Conservation (phyloP, 495 filamentous ascomycete species). For the Trypethelium eluteriae region DNA sequence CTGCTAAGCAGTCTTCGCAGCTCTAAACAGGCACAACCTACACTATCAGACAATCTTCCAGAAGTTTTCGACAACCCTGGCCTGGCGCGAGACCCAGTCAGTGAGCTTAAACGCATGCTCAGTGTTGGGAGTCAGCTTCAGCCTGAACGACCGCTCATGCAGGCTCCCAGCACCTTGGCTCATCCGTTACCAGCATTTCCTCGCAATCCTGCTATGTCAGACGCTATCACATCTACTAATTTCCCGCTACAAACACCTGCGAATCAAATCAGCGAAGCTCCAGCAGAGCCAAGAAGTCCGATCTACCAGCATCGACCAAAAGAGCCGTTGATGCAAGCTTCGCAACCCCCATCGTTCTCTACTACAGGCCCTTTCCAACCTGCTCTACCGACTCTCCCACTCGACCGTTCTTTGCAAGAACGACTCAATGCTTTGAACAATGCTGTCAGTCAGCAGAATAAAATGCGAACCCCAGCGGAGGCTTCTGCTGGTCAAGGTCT, state of each 20-base stretch:
- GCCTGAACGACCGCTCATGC: constrained; percentile 21
- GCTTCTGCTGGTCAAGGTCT: background rate
- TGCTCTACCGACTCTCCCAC: background rate
- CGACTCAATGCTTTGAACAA: constrained; percentile 2
- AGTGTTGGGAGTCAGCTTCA: constrained; percentile 26
- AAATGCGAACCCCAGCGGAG: background rate
- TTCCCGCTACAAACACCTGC: constrained; percentile 35
- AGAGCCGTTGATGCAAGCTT: constrained; percentile 27
- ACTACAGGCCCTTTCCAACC: constrained; percentile 9
- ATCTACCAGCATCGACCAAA: constrained; percentile 38
- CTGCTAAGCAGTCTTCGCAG: constrained; percentile 15
- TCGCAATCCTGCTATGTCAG: background rate
- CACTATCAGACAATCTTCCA: constrained; percentile 21
- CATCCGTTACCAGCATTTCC: background rate
- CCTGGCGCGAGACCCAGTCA: constrained; percentile 25
- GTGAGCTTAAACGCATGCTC: constrained; percentile 32
- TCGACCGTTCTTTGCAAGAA: background rate
- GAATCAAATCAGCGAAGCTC: constrained; percentile 37
- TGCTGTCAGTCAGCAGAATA: background rate
- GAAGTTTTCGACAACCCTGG: constrained; percentile 22
- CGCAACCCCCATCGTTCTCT: constrained; percentile 41
- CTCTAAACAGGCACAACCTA: background rate
- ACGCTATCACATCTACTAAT: background rate
- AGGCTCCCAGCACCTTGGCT: background rate
- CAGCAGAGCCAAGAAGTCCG: constrained; percentile 35